Evolutionary conservation across 208 protist genomes (phyloP), one percentile per base, ranked within the genome.

Genomic region (Leishmania martiniquensis): DNA sequence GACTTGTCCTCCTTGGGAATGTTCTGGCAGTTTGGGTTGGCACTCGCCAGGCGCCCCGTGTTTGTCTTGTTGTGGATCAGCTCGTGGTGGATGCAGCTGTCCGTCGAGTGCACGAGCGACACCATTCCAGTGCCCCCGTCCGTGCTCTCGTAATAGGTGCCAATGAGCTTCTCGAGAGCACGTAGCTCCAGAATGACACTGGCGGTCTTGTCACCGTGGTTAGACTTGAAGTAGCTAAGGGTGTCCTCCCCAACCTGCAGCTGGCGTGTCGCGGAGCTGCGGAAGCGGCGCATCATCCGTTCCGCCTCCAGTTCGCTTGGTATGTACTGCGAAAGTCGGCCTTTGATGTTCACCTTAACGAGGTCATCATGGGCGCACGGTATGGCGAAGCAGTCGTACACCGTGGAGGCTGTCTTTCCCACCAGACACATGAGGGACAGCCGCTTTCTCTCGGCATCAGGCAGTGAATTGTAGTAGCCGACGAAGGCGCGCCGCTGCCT

Each of bases 1-100:
- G 93, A 96, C 79, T 98, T 97, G 82, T 96, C 93, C 70, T 97
- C 92, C 78, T 94, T 98, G 13, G 96, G 96, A 78, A 98, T 97
- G 75, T 98, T 98, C 80, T 98, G 96, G 81, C 93, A 97, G 84
- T 97, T 98, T 0, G 96, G 96, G 77, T 98, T 98, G 10, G 94
- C 91, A 78, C 91, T 96, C 42, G 90, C 88, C 32, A 98, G 86
- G 15, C 96, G 87, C 17, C 94, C 93, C 20, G 96, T 98, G 76
- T 87, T 93, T 4, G 96, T 98, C 74, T 97, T 96, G 85, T 96
- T 97, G 83, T 97, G 96, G 66, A 97, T 94, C n/a, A 98, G 88
- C 85, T 97, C 92, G 77, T 97, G 96, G 72, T 98, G 96, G 77
- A 98, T 97, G 78, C 93, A 97, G 84, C 93, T 97, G 78, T 97